Base-by-base conservation (phyloP, 2,329 filamentous ascomycete species). In the Phaeosphaeria sp. region DNA sequence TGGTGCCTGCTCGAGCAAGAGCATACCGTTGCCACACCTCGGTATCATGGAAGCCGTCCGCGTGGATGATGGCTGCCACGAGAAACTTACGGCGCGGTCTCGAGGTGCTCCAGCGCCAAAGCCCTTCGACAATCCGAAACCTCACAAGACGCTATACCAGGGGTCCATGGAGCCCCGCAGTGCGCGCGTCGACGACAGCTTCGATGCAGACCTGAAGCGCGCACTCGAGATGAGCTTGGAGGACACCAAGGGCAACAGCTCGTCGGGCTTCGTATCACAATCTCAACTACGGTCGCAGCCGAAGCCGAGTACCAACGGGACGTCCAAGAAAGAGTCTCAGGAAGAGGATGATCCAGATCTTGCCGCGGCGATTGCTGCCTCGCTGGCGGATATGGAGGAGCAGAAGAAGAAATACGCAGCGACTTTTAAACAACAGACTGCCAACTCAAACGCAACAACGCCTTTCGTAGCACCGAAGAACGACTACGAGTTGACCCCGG, bases 171-270 rank as follows among this genome's bases (percentile, higher is more conserved):
- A 98, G 73, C 95, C 95, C 22, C 89, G 95, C 52, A 91, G 89
- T 70, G 93, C 93, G 17, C 88, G 93, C 51, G 88, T 96, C 2
- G 93, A 97, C 65, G 91, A 96, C 65, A 90, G 89, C 17, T 98
- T 96, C 69, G 95, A 99, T 74, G 93, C 97, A 63, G 95, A 99
- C 74, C 81, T 99, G 60, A 97, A 96, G 77, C 90, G 89, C 71
- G 95, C 95, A 0, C 79, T 99, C 59, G 92, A 96, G 59, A 97
- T 99, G 94, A 99, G 95, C 71, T 79, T 99, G 67, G 95, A 99
- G 71, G 95, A 99, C 66, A 91, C 92, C 40, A 91, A 93, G 74
- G 88, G 85, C 43, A 89, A 91, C 70, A 84, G 86, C 8, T 86
- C 87, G 22, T 77, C 84, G 20, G 91, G 89, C 20, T 96, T 93